Evolutionary conservation across 1,284 basidiomycete genomes (phyloP).

Genomic region (Ganoderma lucidum): DNA sequence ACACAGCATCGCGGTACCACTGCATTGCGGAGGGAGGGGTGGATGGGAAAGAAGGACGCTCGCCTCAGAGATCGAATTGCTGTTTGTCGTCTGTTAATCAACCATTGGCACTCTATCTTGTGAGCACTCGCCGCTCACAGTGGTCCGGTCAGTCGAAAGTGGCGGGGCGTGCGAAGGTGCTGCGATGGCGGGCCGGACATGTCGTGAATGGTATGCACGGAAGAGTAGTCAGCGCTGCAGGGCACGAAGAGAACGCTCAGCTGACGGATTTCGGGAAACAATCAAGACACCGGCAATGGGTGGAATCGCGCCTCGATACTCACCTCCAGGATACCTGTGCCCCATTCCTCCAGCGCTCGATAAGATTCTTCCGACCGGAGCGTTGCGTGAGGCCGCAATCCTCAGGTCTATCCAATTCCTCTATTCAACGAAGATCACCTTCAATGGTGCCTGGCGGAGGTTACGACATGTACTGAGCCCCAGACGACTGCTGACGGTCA

Average conservation of each 20-base stretch:
- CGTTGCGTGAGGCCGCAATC: background rate
- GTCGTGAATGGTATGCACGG: background rate
- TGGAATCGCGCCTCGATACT: background rate
- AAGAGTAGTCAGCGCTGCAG: background rate
- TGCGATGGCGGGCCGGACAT: background rate
- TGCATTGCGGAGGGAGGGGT: background rate
- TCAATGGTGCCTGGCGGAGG: background rate
- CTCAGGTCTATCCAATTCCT: background rate
- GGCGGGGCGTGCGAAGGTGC: background rate
- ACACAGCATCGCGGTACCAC: background rate
- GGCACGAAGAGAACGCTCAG: background rate
- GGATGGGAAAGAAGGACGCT: background rate
- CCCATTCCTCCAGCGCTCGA: background rate
- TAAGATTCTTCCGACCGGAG: background rate
- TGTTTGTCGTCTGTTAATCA: background rate
- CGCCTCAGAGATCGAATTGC: background rate
- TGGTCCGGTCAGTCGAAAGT: background rate
- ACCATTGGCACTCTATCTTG: background rate
- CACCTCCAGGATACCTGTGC: background rate
- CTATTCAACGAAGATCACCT: background rate
- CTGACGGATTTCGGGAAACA: background rate
- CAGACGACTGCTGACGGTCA: background rate
- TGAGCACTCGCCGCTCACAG: background rate
- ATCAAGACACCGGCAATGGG: background rate
- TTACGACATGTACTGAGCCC: background rate